Evolutionary conservation across 2,329 filamentous ascomycete species (phyloP).

Genomic region (Chalaropsis thielavioides): DNA sequence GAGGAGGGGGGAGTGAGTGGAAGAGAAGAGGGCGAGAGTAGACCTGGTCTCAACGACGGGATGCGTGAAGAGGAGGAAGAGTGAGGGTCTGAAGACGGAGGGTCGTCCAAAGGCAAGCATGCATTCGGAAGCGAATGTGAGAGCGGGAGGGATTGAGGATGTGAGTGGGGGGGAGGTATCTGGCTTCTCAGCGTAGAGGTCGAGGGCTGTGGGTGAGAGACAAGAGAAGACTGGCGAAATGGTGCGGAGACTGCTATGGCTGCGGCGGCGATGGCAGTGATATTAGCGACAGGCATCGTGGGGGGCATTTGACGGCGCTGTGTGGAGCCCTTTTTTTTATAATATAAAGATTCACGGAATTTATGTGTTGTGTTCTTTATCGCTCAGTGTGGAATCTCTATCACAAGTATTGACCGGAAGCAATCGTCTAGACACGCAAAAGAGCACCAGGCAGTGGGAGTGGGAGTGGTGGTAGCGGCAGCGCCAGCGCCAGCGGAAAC

Average conservation of each 20-base stretch:
- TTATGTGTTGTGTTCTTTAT: not conserved
- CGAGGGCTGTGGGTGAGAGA: not conserved
- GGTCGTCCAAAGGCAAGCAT: not conserved
- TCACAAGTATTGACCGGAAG: not conserved
- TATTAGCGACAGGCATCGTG: not conserved
- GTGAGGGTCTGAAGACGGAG: not conserved
- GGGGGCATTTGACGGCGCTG: not conserved
- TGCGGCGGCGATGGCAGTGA: slow-evolving; percentile 6
- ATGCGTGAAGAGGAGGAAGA: slow-evolving; percentile 3
- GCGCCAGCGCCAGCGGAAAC: not conserved
- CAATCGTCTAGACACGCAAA: not conserved
- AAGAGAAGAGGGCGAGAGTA: slow-evolving; percentile 4
- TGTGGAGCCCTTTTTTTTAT: not conserved
- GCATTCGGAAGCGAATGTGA: not conserved
- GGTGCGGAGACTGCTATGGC: not conserved
- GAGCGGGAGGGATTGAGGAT: not conserved
- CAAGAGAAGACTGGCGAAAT: not conserved
- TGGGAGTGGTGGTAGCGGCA: no score
- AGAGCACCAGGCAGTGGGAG: no score
- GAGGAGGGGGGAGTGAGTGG: not conserved
- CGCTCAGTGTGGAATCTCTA: not conserved
- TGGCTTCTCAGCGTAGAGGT: slow-evolving; percentile 11
- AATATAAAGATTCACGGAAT: not conserved
- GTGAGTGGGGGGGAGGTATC: not conserved
- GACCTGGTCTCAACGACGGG: not conserved